Evolutionary conservation across 495 filamentous ascomycete genomes (phyloP), one percentile per base, ranked within the genome.

Genomic region (Haplographium delicatum): DNA sequence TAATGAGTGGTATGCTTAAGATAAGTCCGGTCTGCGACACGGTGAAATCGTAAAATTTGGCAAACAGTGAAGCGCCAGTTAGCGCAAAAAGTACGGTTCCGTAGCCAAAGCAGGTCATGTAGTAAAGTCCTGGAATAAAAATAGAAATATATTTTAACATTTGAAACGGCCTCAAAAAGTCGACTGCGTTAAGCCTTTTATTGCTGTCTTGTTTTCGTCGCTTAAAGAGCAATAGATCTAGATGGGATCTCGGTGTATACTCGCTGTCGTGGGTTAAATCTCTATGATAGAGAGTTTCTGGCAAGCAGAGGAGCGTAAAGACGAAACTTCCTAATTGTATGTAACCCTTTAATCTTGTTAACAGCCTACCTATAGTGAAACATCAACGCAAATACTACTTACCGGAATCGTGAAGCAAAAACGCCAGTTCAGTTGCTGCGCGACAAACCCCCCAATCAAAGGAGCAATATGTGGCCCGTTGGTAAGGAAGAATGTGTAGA

Each of bases 391-490:
- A 31, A 7, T 31, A 13, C 28, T 11, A 22, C 38, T 6, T 19
- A 41, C 57, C 4, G 62, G 50, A 20, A 67, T 59, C 60, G 58
- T 67, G 51, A 65, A 70, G 48, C 68, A 66, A 65, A 65, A 71
- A n/a, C 62, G 44, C 68, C 68, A 72, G 25, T 65, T 66, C 16
- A 63, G 47, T 15, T 64, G 57, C 8, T 65, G 65, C 30, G 67
- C 60, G 28, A 70, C 54, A 47, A 68, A 68, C 43, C 68, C 69
- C 25, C 69, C 24, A 71, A 51, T 16, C 20, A 72, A 51, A 11
- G 69, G 63, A 1, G 68, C 69, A 26, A 71, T 24, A 23, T 66
- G 65, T 43, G 68, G 63, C 2, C 68, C 69, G 20, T 65, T 66
- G 4, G 59, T 56, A 19, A 72, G 59, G 47, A 68, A 68, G 47